Base-by-base conservation (phyloP, 352 stramenopile species). In the Phytophthora ramorum region DNA sequence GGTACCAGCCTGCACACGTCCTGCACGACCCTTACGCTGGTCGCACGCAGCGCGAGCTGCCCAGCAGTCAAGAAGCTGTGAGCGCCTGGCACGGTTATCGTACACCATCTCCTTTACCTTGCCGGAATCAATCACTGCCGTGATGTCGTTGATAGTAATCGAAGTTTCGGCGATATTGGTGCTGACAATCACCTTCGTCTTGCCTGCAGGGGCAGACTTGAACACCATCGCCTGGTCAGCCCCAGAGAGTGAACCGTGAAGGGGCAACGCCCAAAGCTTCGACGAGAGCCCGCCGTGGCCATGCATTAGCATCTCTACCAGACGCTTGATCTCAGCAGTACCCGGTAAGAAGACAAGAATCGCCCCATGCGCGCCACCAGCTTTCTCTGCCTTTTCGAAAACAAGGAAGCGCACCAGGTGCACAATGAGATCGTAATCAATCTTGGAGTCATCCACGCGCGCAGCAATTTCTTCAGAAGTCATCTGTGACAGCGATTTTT, bases 381-480 rank as follows among this genome's bases (percentile, higher is more conserved):
- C 24, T 8, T 3, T 49, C 34, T 35, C 59, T 20, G 35, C 10
- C 8, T 66, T 72, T 17, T 85, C 69, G 9, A 74, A 48, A 40
- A 73, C 66, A 58, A 98, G 87, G 54, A 96, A 71, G 49, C 90
- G 73, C 16, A 98, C 63, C 14, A 98, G 69, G 30, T 90, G 75
- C n/a, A 86, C 79, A 22, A 96, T 92, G 17, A 98, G 67, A 45
- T 98, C 90, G 71, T 98, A 98, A 73, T 99, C 97, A 28, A 98
- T 97, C 10, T 93, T 74, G 17, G 78, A 85, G 73, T 98, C 91
- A 60, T 98, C 93, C 40, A 97, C 68, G 32, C 88, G 79, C 34
- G 81, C 68, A 17, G 94, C 71, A 34, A 92, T 72, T 57, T 91
- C 74, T 10, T 75, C 55, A 0, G 78, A 65, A 0, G 78, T 77